Conservation (phyloP, 2,329 filamentous ascomycete genomes). For the Claviceps quebecensis region DNA sequence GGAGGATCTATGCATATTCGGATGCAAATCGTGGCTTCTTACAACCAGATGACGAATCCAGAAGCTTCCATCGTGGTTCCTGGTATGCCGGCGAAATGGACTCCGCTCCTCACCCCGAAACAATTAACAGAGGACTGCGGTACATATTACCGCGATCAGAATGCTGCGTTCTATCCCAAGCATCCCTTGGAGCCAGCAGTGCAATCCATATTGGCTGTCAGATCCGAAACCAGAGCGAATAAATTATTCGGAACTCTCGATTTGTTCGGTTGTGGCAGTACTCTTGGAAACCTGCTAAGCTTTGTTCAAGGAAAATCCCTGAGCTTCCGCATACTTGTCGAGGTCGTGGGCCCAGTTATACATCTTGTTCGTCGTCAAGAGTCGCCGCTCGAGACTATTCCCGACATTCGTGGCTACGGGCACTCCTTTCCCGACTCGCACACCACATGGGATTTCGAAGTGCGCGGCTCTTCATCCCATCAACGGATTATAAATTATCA, state of each 20-base stretch:
- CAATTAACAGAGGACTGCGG: constrained; percentile 30
- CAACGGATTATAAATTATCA: constrained; percentile 28
- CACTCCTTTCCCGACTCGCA: constrained; percentile 54
- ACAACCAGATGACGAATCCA: background rate
- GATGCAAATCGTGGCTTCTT: background rate
- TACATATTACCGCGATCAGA: constrained; percentile 38
- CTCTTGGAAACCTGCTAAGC: constrained; percentile 42
- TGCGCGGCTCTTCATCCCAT: constrained; percentile 42
- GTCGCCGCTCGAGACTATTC: constrained; percentile 41
- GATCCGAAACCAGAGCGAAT: background rate
- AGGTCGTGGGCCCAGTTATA: constrained; percentile 38
- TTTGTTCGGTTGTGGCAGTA: constrained; percentile 41
- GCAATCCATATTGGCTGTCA: constrained; percentile 20
- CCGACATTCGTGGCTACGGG: constrained; percentile 43
- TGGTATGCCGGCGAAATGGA: constrained; percentile 32
- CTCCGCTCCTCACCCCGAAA: constrained; percentile 21
- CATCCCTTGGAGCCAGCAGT: constrained; percentile 39
- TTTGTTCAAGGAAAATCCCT: constrained; percentile 31
- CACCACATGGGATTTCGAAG: constrained; percentile 45
- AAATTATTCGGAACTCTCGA: constrained; percentile 24
- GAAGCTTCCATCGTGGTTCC: background rate
- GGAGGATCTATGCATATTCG: background rate
- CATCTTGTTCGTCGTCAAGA: constrained; percentile 48
- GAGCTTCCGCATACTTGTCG: constrained; percentile 41
- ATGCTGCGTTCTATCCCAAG: constrained; percentile 33